A percentile compares a stretch with the other conserved stretches of the same genome.
Evolutionary conservation across 108 stramenopile genomes (phyloP).

Genomic region (Fistulifera solaris): DNA sequence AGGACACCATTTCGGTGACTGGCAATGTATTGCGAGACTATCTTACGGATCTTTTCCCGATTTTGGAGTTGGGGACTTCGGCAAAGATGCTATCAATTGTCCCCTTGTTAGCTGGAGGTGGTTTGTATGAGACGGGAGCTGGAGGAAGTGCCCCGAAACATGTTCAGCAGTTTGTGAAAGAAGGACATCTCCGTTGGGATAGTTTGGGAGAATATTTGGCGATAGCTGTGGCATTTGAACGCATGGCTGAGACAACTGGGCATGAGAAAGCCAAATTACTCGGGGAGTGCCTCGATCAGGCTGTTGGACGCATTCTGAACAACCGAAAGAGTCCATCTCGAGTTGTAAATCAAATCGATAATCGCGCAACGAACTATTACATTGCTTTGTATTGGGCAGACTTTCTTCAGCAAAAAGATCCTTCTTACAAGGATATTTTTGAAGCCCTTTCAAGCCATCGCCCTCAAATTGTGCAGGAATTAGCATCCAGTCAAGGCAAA

Average conservation of each 20-base stretch:
- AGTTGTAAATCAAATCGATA: conserved; percentile 87
- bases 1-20: conserved; percentile 89
- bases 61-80: conserved; percentile 86
- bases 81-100: conserved; percentile 96
- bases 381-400: conserved; percentile 92
- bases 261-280: conserved; percentile 69
- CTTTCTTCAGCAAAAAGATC: conserved; percentile 74
- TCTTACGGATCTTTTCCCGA: conserved; percentile 88
- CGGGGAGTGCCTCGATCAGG: conserved; percentile 74
- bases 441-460: conserved; percentile 57
- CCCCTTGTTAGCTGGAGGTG: conserved; percentile 84
- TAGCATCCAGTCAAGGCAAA: conserved; percentile 68
- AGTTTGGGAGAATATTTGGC: conserved; percentile 75
- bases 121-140: conserved; percentile 91
- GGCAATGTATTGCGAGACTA: conserved; percentile 94
- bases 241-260: conserved; percentile 40
- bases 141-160: conserved; percentile 93
- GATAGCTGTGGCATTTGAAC: conserved; percentile 70
- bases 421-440: conserved; percentile 63
- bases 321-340: conserved; percentile 86
- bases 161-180: conserved; percentile 85
- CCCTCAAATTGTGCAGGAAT: conserved; percentile 79
- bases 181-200: conserved; percentile 91
- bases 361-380: conserved; percentile 89
- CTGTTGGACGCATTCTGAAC: conserved; percentile 76